Base-by-base conservation (phyloP, 208 protist species). In the Ichthyophonus hoferi region DNA sequence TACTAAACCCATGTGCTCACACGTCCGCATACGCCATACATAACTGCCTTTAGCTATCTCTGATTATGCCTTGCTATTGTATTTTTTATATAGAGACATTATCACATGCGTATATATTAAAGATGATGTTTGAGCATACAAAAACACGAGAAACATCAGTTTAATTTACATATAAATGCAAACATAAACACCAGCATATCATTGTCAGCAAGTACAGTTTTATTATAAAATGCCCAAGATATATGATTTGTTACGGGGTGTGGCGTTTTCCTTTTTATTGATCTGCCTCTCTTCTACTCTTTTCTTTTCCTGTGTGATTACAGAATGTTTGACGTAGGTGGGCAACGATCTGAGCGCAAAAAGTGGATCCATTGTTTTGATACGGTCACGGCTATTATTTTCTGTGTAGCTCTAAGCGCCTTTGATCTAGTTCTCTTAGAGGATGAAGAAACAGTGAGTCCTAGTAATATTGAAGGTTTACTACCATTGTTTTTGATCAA, bases 371-470 rank as follows among this genome's bases (percentile, higher is more conserved):
- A 84, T 43, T 95, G 91, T 82, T 97, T 97, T 89, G 91, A 96
- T 67, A 93, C 91, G 79, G 94, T 96, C 0, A 96, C 89, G 33
- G 94, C 91, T 12, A 90, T 97, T 40, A 94, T 97, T 42, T 97
- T 96, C 79, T 94, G 92, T 90, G 92, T 90, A 12, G 89, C 92
- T 1, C 58, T 94, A 7, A 91, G 67, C 79, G 95, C 95, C 43
- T 97, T 94, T 85, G 95, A 97, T 81, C 90, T 91, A 82, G 81
- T 92, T 7, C 87, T 95, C 1, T 90, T 91, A 50, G 95, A 96
- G 91, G 95, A 96, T 83, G 58, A 91, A n/a, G 42, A 84, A 50
- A 84, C 79, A 34, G 79, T 84, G 42, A 43, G 79, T 81, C 31
- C 12, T 12, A n/a, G 12, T 81, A 0, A 37, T 14, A 14, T 39